phyloP scores from a whole-genome alignment of 2,329 filamentous ascomycete genomes.

The Paecilomyces dactylethromorphus region DNA sequence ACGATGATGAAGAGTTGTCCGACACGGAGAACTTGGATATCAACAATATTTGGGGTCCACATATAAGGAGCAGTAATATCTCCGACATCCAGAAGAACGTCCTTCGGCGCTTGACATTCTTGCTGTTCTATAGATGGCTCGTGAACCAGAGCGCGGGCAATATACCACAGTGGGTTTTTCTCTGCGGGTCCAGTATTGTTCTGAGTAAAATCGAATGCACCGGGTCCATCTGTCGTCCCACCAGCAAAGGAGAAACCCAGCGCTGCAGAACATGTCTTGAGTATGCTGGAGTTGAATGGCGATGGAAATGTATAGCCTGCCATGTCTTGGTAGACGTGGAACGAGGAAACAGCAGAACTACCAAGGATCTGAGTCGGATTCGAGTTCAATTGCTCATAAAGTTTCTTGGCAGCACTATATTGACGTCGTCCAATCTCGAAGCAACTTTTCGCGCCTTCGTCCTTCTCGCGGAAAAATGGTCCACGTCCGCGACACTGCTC shows the following conservation, averaged over 20 bases:
- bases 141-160: constrained; percentile 67
- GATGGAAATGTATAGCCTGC: constrained; percentile 66
- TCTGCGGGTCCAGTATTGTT: constrained; percentile 66
- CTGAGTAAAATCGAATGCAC: constrained; percentile 89
- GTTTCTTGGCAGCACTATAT: constrained; percentile 35
- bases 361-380: constrained; percentile 38
- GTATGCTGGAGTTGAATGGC: constrained; percentile 55
- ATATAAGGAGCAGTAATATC: constrained; percentile 70
- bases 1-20: constrained; percentile 81
- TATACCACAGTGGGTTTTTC: constrained; percentile 70
- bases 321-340: constrained; percentile 83
- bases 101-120: constrained; percentile 73
- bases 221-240: constrained; percentile 86
- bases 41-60: constrained; percentile 88
- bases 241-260: constrained; percentile 90
- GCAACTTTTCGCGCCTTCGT: constrained; percentile 43
- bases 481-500: constrained; percentile 40
- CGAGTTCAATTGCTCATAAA: constrained; percentile 52
- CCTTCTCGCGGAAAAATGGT: constrained; percentile 37
- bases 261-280: constrained; percentile 75
- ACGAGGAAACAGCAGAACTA: constrained; percentile 65
- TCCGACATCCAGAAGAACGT: constrained; percentile 82
- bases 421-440: constrained; percentile 44
- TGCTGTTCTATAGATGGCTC: constrained; percentile 63
- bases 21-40: constrained; percentile 77